Percentiles rank a stretch among this genome's conserved stretches.
phyloP scores from a whole-genome alignment of 2,329 filamentous ascomycete species.

The Alternaria tenuissima region DNA sequence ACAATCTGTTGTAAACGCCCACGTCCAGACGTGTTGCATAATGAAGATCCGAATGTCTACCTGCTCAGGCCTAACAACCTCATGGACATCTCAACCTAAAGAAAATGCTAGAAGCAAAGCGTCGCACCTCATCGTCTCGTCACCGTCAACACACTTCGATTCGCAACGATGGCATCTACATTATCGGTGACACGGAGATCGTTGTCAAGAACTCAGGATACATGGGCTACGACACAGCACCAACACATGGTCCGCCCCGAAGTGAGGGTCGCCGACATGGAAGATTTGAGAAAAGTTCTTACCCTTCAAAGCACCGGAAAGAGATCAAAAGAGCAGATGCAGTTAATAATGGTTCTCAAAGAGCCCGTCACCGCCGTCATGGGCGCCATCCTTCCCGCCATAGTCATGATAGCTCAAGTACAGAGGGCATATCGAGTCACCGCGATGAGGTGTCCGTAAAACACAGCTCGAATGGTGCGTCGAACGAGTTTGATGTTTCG shows the following conservation, averaged over 20 bases:
- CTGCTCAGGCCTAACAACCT: not conserved
- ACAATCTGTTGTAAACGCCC: not conserved
- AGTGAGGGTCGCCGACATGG: not conserved
- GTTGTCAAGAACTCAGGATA: not conserved
- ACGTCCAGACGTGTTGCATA: not conserved
- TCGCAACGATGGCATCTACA: not conserved
- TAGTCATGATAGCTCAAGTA: not conserved
- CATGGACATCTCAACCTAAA: not conserved
- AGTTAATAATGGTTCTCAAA: not conserved
- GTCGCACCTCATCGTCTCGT: not conserved
- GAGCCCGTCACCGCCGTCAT: not conserved
- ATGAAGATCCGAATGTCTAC: not conserved
- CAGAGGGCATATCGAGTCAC: not conserved
- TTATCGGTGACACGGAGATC: not conserved
- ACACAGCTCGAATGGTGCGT: not conserved
- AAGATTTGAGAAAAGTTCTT: not conserved
- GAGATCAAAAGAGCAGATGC: not conserved
- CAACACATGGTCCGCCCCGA: not conserved
- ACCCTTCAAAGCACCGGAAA: not conserved
- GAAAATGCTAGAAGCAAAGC: not conserved
- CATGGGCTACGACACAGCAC: not conserved
- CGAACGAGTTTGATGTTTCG: not conserved
- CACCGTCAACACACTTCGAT: not conserved
- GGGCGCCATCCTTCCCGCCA: not conserved
- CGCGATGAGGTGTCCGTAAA: not conserved